Percentiles rank a stretch among this genome's conserved stretches.
phyloP scores from a whole-genome alignment of 2,329 filamentous ascomycete genomes.

The Neonectria neomacrospora region DNA sequence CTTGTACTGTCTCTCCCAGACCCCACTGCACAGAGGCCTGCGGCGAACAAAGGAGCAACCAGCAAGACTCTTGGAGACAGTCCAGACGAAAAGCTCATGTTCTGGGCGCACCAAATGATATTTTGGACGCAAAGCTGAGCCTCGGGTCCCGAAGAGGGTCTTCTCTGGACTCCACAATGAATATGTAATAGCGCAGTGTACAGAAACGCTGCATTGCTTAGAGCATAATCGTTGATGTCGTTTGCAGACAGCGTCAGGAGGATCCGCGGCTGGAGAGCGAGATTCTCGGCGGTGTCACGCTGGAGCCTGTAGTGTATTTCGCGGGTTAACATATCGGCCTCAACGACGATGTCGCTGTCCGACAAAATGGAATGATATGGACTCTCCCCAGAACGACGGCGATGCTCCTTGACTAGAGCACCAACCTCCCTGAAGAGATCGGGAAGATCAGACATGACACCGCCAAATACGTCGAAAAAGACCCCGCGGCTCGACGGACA shows the following conservation, averaged over 20 bases:
- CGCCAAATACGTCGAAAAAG: conserved; percentile 29
- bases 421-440: conserved; percentile 28
- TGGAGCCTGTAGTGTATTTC: conserved; percentile 19
- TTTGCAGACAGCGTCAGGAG: conserved; percentile 9
- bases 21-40: conserved; percentile 25
- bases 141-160: not conserved
- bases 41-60: conserved; percentile 28
- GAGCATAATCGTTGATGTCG: conserved; percentile 27
- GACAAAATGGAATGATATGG: not conserved
- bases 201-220: conserved; percentile 32
- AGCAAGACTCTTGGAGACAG: conserved; percentile 26
- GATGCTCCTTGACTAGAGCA: conserved; percentile 7
- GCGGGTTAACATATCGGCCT: not conserved
- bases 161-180: conserved; percentile 12
- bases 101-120: conserved; percentile 24
- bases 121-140: conserved; percentile 21
- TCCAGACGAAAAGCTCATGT: conserved; percentile 19
- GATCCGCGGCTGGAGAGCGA: not conserved
- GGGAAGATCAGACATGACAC: conserved; percentile 32
- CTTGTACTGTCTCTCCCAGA: conserved; percentile 8
- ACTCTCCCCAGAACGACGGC: not conserved
- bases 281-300: conserved; percentile 14
- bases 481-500: not conserved
- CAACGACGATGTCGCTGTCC: not conserved
- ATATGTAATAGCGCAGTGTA: conserved; percentile 31